A percentile compares a stretch with the other conserved stretches of the same genome.
These are phyloP conservation scores for Dactylis glomerata DNA, from an alignment of 176 grass and related monocot species.

Conservation along the genomic window DNA sequence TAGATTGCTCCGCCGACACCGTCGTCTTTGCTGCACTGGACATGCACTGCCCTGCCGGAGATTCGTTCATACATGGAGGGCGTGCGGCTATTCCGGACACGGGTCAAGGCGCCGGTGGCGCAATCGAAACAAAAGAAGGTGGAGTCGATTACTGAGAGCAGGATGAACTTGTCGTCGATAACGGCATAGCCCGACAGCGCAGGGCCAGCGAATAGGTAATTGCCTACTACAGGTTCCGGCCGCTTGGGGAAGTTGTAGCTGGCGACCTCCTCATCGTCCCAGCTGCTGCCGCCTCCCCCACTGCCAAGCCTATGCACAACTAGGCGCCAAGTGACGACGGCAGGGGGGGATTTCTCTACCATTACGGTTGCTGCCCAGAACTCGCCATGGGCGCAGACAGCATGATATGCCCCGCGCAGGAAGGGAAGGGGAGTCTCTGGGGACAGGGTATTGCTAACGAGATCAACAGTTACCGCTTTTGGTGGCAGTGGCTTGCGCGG, in stretches of 20 bases:
- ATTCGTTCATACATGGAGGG: neutral
- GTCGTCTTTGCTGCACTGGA: neutral
- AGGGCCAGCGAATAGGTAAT: neutral
- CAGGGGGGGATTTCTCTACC: neutral
- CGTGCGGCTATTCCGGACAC: neutral
- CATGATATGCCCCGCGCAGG: neutral
- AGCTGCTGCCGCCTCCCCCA: neutral
- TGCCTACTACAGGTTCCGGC: neutral
- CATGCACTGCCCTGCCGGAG: neutral
- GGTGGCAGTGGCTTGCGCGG: neutral
- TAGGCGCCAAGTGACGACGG: neutral
- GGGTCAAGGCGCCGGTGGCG: neutral
- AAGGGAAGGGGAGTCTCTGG: neutral
- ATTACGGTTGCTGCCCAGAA: neutral
- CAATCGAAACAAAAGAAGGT: conserved; percentile 3
- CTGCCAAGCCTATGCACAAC: neutral
- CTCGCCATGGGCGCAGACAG: neutral
- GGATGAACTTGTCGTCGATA: neutral
- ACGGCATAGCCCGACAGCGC: neutral
- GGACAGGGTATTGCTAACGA: neutral
- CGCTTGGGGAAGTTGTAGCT: neutral
- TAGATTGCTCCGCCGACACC: neutral
- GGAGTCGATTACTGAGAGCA: neutral
- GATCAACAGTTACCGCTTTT: neutral
- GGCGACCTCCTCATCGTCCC: neutral